phyloP scores from a whole-genome alignment of 2,329 filamentous ascomycete species.

The Talaromyces sp. region DNA sequence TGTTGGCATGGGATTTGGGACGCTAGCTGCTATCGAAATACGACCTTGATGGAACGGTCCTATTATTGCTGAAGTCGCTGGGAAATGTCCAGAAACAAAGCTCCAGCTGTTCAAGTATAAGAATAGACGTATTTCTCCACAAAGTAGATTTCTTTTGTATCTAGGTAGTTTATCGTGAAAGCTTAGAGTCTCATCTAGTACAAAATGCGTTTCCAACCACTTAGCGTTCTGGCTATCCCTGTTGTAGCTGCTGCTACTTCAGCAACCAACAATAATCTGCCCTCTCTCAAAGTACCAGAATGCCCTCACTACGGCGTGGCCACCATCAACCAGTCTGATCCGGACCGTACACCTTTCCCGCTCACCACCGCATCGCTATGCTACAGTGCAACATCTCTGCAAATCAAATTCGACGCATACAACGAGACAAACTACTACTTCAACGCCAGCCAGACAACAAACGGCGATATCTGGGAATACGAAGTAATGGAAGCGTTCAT shows the following conservation, averaged over 20 bases:
- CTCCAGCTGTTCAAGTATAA: neutral
- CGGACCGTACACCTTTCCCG: slow-evolving; percentile 14
- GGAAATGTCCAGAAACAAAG: neutral
- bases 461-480: slow-evolving; percentile 20
- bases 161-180: neutral
- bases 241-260: slow-evolving; percentile 1
- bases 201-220: neutral
- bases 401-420: slow-evolving; percentile 14
- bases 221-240: neutral
- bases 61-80: neutral
- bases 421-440: slow-evolving; percentile 20
- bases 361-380: slow-evolving; percentile 13
- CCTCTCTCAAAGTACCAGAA: slow-evolving; percentile 13
- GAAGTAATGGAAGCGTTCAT: slow-evolving; percentile 21
- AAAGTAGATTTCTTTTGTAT: too few relatives aligned
- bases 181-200: neutral
- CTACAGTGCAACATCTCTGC: slow-evolving; percentile 14
- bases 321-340: slow-evolving; percentile 15
- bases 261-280: neutral
- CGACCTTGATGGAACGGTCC: slow-evolving; percentile 7
- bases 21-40: neutral
- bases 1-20: neutral
- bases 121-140: neutral
- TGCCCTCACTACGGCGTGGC: slow-evolving; percentile 13
- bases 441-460: slow-evolving; percentile 18